Percentiles rank a stretch among this genome's conserved stretches.
Evolutionary conservation across 169 alveolate species (phyloP).

Genomic region (Cytauxzoon felis): DNA sequence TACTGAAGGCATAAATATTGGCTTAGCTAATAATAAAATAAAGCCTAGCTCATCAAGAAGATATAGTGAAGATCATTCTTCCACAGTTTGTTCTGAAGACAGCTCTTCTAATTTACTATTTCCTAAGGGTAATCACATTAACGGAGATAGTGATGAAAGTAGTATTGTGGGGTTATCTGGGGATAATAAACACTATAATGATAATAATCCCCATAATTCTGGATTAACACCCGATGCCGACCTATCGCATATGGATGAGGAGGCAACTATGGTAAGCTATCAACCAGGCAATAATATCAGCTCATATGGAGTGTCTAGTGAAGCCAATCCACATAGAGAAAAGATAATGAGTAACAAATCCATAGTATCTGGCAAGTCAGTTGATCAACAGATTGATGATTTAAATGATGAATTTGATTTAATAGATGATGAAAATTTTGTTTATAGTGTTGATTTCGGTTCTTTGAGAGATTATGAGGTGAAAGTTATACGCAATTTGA

Average conservation of each 20-base stretch:
- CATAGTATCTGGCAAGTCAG: neutral
- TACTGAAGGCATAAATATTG: no score
- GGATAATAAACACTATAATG: neutral
- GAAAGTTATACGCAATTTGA: constrained; percentile 8
- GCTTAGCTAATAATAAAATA: no score
- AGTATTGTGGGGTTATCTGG: no score
- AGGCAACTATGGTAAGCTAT: neutral
- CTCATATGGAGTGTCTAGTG: neutral
- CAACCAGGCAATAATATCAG: neutral
- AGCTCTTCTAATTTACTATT: no score
- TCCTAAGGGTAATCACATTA: no score
- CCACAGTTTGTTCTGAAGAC: no score
- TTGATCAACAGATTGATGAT: neutral
- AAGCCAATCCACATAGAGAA: neutral
- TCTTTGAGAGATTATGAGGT: constrained; percentile 19
- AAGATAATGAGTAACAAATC: neutral
- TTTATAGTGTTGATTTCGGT: constrained; percentile 28
- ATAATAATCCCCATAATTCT: neutral
- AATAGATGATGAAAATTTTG: constrained; percentile 12
- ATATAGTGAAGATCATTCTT: no score
- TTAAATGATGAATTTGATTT: constrained; percentile 7
- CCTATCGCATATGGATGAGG: neutral
- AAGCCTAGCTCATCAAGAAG: no score
- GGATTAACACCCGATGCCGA: neutral
- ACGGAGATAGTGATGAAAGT: no score